These are phyloP conservation scores for sweet orange (Citrus sinensis) DNA, from an alignment of 345 rosid species.

Conservation along the genomic window DVS_A1.0 CM039163.1:22230501-22231000, in stretches of 20 bases:
- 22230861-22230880: neutral
- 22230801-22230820: neutral
- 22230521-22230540: slow-evolving; percentile 6
- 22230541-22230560: neutral
- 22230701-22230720: neutral
- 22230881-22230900: neutral
- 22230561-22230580: slow-evolving; percentile 2
- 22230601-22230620: neutral
- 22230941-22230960: neutral
- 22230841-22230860: neutral
- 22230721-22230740: neutral
- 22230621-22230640: neutral
- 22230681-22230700: neutral
- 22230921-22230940: neutral
- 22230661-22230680: neutral
- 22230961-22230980: neutral
- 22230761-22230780: neutral
- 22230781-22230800: neutral
- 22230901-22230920: neutral
- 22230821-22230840: neutral
- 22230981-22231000: neutral
- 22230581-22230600: neutral
- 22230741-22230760: neutral
- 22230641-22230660: neutral
- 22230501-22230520: slow-evolving; percentile 54